A percentile compares a stretch with the other conserved stretches of the same genome.
Evolutionary conservation across 768 basidiomycete genomes (phyloP).

Genomic region (Daedaleopsis nitida): DNA sequence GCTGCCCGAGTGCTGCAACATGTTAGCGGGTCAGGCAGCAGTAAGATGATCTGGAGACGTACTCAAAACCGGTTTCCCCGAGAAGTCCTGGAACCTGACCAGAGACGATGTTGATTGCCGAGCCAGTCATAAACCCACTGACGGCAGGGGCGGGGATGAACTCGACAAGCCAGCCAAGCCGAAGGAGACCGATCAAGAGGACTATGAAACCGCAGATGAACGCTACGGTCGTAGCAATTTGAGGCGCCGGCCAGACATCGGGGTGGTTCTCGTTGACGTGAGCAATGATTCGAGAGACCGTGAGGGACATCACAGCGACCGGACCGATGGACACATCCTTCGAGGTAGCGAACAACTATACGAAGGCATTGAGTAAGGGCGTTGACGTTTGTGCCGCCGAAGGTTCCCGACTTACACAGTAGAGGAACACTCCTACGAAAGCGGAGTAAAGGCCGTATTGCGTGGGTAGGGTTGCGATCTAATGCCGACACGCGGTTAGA

Average conservation of each 20-base stretch:
- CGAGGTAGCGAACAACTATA: slow-evolving; percentile 90
- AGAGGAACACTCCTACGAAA: slow-evolving; percentile 84
- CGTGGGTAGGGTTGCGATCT: slow-evolving; percentile 83
- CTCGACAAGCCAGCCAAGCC: slow-evolving; percentile 93
- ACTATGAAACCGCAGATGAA: slow-evolving; percentile 92
- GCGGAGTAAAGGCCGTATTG: slow-evolving; percentile 95
- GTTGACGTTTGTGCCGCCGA: background rate
- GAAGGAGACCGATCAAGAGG: slow-evolving; percentile 83
- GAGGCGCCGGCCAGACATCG: slow-evolving; percentile 59
- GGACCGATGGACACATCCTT: slow-evolving; percentile 99
- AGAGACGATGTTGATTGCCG: slow-evolving; percentile 88
- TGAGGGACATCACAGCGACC: slow-evolving; percentile 97
- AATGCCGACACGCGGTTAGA: background rate
- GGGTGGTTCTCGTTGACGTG: slow-evolving; percentile 58
- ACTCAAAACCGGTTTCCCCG: slow-evolving; percentile 87
- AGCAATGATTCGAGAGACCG: slow-evolving; percentile 78
- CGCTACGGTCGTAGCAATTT: slow-evolving; percentile 84
- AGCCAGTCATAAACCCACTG: slow-evolving; percentile 95
- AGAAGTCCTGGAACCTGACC: slow-evolving; percentile 90
- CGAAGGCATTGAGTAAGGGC: background rate
- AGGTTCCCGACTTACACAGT: slow-evolving; percentile 58
- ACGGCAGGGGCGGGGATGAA: slow-evolving; percentile 89
- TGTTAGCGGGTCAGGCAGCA: background rate
- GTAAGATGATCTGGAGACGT: slow-evolving; percentile 31
- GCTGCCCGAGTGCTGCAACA: slow-evolving; percentile 73